These are phyloP conservation scores for Tuber calosporum DNA, from an alignment of 495 filamentous ascomycete species.

Conservation along the genomic window DNA sequence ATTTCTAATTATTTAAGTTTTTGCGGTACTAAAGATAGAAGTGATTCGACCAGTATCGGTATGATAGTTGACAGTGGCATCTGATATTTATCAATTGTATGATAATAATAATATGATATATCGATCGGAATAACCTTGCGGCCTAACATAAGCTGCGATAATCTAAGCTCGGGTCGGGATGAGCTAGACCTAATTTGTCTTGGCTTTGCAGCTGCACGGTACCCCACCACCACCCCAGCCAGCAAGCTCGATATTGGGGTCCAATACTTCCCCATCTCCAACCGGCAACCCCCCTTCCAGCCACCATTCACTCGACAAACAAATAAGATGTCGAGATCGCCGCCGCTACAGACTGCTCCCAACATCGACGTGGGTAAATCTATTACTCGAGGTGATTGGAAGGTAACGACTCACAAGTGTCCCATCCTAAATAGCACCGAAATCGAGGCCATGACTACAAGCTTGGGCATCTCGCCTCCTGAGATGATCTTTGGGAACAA, in stretches of 20 bases:
- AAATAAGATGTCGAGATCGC: background rate
- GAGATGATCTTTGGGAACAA: conserved; percentile 99
- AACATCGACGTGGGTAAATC: conserved; percentile 32
- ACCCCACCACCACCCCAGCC: background rate
- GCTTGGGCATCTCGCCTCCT: conserved; percentile 75
- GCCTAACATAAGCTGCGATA: background rate
- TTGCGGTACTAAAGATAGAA: too few relatives aligned
- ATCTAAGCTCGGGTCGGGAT: background rate
- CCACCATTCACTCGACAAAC: background rate
- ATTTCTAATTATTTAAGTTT: too few relatives aligned
- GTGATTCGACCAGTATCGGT: too few relatives aligned
- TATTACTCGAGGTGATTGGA: conserved; percentile 26
- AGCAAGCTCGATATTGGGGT: background rate
- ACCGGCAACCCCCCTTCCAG: background rate
- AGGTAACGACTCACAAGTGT: conserved; percentile 57
- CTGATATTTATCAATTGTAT: too few relatives aligned
- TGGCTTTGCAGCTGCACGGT: background rate
- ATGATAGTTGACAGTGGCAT: background rate
- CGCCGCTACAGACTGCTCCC: conserved; percentile 5
- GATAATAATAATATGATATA: too few relatives aligned
- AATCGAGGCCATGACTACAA: conserved; percentile 74
- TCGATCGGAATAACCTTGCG: background rate
- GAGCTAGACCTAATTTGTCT: background rate
- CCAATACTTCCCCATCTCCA: background rate
- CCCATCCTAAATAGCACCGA: conserved; percentile 86